Evolutionary conservation across 2,329 filamentous ascomycete species (phyloP).

Genomic region (Talaromyces sp.): DNA sequence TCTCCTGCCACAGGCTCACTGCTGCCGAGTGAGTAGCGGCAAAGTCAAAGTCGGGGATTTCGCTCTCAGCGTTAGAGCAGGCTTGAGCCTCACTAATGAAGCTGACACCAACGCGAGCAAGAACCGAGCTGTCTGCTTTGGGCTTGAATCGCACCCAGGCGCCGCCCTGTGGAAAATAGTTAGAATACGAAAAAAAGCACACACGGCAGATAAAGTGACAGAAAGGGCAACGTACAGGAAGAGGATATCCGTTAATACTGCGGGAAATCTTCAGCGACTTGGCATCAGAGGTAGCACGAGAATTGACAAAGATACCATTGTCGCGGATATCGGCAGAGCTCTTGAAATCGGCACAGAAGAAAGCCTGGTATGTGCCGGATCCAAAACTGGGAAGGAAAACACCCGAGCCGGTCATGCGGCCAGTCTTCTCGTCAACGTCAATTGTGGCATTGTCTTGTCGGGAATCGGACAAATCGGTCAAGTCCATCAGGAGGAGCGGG

Average conservation of each 20-base stretch:
- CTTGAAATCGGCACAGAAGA: constrained; percentile 64
- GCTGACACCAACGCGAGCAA: constrained; percentile 62
- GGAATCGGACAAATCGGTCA: constrained; percentile 58
- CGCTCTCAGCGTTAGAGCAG: constrained; percentile 60
- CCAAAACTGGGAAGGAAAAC: constrained; percentile 61
- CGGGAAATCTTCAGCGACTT: constrained; percentile 51
- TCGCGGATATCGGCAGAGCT: constrained; percentile 50
- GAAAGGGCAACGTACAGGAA: constrained; percentile 16
- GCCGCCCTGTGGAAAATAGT: constrained; percentile 38
- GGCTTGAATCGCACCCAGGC: constrained; percentile 59
- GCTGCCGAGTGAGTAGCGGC: constrained; percentile 47
- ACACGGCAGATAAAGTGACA: background rate
- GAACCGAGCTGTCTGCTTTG: constrained; percentile 45
- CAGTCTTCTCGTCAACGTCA: constrained; percentile 50
- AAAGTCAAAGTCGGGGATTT: constrained; percentile 63
- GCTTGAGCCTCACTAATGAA: constrained; percentile 62
- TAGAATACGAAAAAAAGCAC: background rate
- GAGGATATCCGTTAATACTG: constrained; percentile 54
- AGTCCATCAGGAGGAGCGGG: constrained; percentile 59
- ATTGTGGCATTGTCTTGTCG: constrained; percentile 54
- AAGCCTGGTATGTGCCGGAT: constrained; percentile 51
- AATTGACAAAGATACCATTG: constrained; percentile 58
- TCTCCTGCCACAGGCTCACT: constrained; percentile 53
- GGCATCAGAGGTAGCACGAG: constrained; percentile 49
- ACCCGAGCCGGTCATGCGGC: constrained; percentile 57